These are phyloP conservation scores for Ophiostoma tasmaniense DNA, from an alignment of 2,329 filamentous ascomycete species.

Conservation along the genomic window DNA sequence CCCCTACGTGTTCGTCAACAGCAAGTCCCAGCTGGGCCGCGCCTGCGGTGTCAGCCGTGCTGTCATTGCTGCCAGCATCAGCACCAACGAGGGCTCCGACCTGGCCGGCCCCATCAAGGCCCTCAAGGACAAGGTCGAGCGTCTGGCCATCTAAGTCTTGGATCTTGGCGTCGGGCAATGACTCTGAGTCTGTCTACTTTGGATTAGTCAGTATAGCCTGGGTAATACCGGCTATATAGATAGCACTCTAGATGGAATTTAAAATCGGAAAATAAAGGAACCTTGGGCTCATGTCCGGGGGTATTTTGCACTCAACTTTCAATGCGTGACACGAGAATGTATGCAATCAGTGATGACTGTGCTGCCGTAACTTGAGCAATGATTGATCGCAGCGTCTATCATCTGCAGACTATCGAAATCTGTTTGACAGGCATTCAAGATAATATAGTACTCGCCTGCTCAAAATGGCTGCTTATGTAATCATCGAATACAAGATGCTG, in stretches of 20 bases:
- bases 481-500: neutral
- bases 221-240: neutral
- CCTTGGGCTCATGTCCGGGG: neutral
- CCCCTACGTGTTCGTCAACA: conserved; percentile 22
- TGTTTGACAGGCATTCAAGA: neutral
- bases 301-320: conserved; percentile 1
- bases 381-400: neutral
- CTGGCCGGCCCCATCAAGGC: conserved; percentile 78
- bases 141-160: conserved; percentile 69
- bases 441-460: neutral
- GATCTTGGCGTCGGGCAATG: neutral
- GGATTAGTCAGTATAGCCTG: neutral
- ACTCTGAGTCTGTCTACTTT: neutral
- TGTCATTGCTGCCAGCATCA: conserved; percentile 83
- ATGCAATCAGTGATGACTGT: too few relatives aligned
- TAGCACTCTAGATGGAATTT: neutral
- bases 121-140: conserved; percentile 92
- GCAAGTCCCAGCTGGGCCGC: conserved; percentile 44
- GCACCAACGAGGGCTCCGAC: conserved; percentile 84
- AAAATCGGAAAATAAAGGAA: conserved; percentile 4
- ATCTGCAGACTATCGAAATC: neutral
- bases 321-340: neutral
- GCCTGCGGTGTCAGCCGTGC: conserved; percentile 82
- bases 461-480: neutral
- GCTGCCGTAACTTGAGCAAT: too few relatives aligned